These are phyloP conservation scores for Xanthoparmelia taractica DNA, from an alignment of 495 filamentous ascomycete species.

Conservation along the genomic window DNA sequence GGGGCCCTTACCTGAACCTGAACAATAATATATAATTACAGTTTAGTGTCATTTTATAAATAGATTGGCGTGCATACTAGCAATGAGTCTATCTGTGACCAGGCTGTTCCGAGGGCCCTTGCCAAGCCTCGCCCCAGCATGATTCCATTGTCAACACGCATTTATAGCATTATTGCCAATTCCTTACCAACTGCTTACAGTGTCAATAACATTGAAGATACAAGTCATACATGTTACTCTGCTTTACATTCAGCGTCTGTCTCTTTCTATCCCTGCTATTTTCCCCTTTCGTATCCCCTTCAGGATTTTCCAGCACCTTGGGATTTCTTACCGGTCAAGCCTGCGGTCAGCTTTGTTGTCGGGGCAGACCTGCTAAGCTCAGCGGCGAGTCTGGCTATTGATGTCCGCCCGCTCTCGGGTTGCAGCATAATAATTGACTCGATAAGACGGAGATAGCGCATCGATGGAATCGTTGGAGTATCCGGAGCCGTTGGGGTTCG, in stretches of 20 bases:
- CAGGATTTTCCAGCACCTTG: background rate
- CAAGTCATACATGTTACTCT: background rate
- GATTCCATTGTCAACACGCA: too few species aligned
- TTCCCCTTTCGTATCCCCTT: too few species aligned
- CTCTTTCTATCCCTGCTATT: background rate
- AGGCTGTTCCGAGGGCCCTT: background rate
- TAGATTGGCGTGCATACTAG: background rate
- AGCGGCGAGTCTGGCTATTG: background rate
- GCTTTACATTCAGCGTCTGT: background rate
- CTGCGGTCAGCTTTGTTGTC: constrained; percentile 4
- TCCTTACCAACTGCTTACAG: too few species aligned
- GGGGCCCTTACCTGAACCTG: background rate
- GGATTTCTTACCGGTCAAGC: background rate
- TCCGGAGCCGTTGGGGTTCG: background rate
- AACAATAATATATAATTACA: background rate
- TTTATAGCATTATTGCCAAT: too few species aligned
- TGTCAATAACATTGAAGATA: too few species aligned
- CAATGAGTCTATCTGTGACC: background rate
- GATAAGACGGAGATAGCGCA: background rate
- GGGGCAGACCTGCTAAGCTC: background rate
- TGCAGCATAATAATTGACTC: background rate
- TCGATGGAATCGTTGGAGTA: background rate
- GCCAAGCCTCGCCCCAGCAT: background rate
- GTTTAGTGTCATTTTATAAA: background rate
- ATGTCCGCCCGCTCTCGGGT: background rate